Percentiles rank a stretch among this genome's conserved stretches.
Conservation (phyloP, 2,329 filamentous ascomycete genomes). For the Coniella lustricola region DNA sequence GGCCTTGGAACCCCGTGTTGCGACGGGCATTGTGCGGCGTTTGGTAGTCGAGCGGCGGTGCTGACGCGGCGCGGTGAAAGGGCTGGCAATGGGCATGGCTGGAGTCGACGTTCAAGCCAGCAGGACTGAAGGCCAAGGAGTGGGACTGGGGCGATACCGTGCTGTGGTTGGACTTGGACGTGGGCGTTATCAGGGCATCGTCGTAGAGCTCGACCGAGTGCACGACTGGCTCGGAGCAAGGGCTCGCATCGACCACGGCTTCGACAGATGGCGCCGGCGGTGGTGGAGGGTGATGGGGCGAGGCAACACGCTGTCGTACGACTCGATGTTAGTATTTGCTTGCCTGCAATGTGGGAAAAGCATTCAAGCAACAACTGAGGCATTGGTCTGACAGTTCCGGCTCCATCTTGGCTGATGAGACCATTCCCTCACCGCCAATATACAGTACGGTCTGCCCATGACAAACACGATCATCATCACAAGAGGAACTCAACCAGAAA, state of each 20-base stretch:
- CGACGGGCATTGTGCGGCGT: constrained; percentile 17
- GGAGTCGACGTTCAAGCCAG: constrained; percentile 5
- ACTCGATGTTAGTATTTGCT: too few species aligned
- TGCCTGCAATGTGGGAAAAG: too few species aligned
- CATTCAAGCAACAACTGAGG: too few species aligned
- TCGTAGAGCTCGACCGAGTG: constrained; percentile 20
- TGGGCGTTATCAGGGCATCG: constrained; percentile 4
- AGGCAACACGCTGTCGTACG: constrained; percentile 19
- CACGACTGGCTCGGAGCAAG: constrained; percentile 4
- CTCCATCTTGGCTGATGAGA: too few species aligned
- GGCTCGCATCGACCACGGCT: constrained; percentile 15
- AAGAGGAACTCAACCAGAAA: background rate
- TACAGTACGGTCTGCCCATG: too few species aligned
- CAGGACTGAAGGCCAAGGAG: background rate
- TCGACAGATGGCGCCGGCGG: constrained; percentile 20
- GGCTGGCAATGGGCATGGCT: constrained; percentile 20
- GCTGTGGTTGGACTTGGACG: background rate
- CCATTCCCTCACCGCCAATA: too few species aligned
- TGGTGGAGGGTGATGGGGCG: constrained; percentile 8
- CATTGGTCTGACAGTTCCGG: too few species aligned
- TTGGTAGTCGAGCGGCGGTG: constrained; percentile 22
- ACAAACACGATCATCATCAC: too few species aligned
- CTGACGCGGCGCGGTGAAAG: constrained; percentile 23
- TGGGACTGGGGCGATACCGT: background rate
- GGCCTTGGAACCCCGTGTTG: constrained; percentile 25